Percentiles rank a stretch among this genome's conserved stretches.
Evolutionary conservation across 176 grass and related monocot species (phyloP).

Genomic region (Saccharum officinarum): DNA sequence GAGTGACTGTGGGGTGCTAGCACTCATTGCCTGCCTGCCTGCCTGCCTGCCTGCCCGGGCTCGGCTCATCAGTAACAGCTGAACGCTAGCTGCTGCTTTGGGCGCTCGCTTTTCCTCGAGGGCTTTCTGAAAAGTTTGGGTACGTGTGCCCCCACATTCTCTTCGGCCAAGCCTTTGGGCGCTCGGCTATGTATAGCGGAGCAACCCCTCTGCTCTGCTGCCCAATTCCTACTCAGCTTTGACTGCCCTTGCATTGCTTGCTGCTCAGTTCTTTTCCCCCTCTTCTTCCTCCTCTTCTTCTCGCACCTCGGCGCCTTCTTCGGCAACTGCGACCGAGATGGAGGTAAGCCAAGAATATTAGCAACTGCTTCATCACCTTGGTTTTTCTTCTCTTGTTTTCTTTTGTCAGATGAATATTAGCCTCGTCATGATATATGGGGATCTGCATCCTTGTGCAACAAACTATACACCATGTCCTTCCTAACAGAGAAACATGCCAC

Average conservation of each 20-base stretch:
- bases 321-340: slow-evolving; percentile 29
- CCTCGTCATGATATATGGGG: neutral
- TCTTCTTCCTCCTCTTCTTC: neutral
- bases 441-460: neutral
- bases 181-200: slow-evolving; percentile 46
- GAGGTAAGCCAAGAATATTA: slow-evolving; percentile 44
- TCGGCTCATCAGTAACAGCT: slow-evolving; percentile 18
- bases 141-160: slow-evolving; percentile 56
- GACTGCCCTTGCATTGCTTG: slow-evolving; percentile 18
- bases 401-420: neutral
- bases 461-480: neutral
- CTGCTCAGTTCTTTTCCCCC: neutral
- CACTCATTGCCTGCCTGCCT: slow-evolving; percentile 41
- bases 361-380: no score
- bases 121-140: slow-evolving; percentile 48
- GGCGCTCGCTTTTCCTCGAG: slow-evolving; percentile 41
- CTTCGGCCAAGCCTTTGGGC: neutral
- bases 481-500: neutral
- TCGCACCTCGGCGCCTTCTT: neutral
- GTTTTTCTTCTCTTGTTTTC: neutral
- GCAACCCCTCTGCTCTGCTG: neutral
- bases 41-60: slow-evolving; percentile 1
- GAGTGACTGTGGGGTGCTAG: slow-evolving; percentile 25
- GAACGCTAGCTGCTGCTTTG: slow-evolving; percentile 37
- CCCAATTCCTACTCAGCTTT: slow-evolving; percentile 24